Base-by-base conservation (phyloP, 352 stramenopile species). In the Pythium pectinolyticum region DNA sequence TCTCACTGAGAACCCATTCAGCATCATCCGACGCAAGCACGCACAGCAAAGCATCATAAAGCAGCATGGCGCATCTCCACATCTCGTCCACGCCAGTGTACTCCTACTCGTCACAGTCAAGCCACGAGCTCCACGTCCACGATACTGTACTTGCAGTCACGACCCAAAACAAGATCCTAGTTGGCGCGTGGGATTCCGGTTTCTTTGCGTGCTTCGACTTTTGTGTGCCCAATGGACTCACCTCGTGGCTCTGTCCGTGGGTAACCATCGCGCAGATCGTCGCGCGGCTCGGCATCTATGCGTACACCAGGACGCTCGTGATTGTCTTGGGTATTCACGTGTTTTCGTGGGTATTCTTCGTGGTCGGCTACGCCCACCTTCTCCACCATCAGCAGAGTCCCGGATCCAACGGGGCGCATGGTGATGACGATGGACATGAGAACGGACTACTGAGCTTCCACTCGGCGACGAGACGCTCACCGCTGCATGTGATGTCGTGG, bases 261-360 rank as follows among this genome's bases (percentile, higher is more conserved):
- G 71, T 89, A 34, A 80, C 76, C 22, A 24, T 85, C 32, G 76
- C 80, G 1, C 80, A 89, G 51, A 82, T 86, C 57, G 55, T 72
- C n/a, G 41, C 60, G 47, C 74, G 78, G 9, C 66, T 90, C 34
- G 75, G 73, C 1, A 63, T 90, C 19, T 64, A 72, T 20, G 51
- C 73, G 35, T 89, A 73, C 68, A 62, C 54, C 12, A 73, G 69
- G 14, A 54, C 69, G n/a, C 46, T 88, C 41, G 39, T 79, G 12
- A 56, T 80, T 53, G 80, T 83, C 45, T 47, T 64, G 15, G 28
- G 63, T 15, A 32, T 66, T 32, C 57, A 67, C 45, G 31, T 61
- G 17, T 25, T 55, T 11, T 45, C 43, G 15, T 61, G 57, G 41
- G 22, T 63, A 19, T 39, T 43, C 11, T 6, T 48, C 27, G 27